Evolutionary conservation across 345 rosid genomes (phyloP).

Genomic region (Salix dunnii): DNA sequence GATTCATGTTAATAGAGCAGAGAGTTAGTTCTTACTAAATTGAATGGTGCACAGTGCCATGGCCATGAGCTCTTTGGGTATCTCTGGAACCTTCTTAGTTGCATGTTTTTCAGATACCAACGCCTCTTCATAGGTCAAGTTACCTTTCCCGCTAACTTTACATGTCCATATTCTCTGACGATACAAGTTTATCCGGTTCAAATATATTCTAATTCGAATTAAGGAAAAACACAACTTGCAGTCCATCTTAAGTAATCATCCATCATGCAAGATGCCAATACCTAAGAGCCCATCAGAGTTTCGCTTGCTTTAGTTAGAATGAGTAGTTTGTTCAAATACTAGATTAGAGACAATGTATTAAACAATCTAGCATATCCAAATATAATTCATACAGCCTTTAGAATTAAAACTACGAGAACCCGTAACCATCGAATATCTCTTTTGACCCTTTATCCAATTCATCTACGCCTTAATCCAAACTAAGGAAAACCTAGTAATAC

Average conservation of each 20-base stretch:
- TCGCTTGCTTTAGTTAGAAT: too few relatives aligned
- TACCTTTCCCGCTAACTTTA: constrained; percentile 71
- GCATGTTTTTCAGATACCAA: constrained; percentile 81
- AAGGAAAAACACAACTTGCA: constrained; percentile 32
- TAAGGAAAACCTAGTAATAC: constrained; percentile 33
- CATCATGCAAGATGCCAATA: neutral
- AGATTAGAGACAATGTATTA: too few relatives aligned
- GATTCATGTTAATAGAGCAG: neutral
- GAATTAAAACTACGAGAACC: too few relatives aligned
- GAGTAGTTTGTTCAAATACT: too few relatives aligned
- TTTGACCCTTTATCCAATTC: constrained; percentile 47
- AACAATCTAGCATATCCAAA: too few relatives aligned
- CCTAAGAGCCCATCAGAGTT: too few relatives aligned
- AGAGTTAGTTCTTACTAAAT: constrained; percentile 54
- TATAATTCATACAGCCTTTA: too few relatives aligned
- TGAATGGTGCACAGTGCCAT: constrained; percentile 69
- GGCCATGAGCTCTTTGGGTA: constrained; percentile 64
- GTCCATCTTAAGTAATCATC: neutral
- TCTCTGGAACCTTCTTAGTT: constrained; percentile 64
- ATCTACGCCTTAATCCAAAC: constrained; percentile 55
- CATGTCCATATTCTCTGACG: constrained; percentile 83
- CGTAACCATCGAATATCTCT: too few relatives aligned
- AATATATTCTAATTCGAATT: constrained; percentile 51
- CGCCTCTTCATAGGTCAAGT: constrained; percentile 94
- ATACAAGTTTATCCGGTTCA: constrained; percentile 75